phyloP scores from a whole-genome alignment of 2,329 filamentous ascomycete genomes.

The Neofusicoccum cordaticola region DNA sequence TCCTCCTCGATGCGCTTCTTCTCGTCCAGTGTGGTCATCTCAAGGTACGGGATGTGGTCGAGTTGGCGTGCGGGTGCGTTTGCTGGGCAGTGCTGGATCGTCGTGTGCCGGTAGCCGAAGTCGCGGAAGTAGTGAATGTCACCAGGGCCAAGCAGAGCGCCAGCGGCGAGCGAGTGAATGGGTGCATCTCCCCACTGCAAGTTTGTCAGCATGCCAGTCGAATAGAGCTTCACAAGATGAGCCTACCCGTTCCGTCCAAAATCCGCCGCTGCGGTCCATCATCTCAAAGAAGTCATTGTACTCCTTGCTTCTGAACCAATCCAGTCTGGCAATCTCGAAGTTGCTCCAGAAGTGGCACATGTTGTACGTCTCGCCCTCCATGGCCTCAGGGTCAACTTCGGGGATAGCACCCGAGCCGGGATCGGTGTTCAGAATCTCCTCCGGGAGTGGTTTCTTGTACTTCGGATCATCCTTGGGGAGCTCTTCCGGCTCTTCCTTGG shows the following conservation, averaged over 20 bases:
- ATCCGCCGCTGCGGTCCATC: constrained; percentile 97
- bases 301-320: constrained; percentile 95
- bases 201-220: constrained; percentile 32
- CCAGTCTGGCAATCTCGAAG: constrained; percentile 92
- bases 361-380: constrained; percentile 98
- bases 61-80: constrained; percentile 90
- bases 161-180: constrained; percentile 94
- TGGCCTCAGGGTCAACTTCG: constrained; percentile 83
- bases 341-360: constrained; percentile 99
- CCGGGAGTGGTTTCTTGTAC: constrained; percentile 67
- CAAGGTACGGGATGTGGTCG: constrained; percentile 73
- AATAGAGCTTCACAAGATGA: too few species aligned
- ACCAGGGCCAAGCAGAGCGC: constrained; percentile 72
- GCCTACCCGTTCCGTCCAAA: constrained; percentile 96
- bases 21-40: constrained; percentile 75
- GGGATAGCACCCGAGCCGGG: constrained; percentile 68
- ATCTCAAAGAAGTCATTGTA: constrained; percentile 98
- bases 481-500: constrained; percentile 54
- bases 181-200: constrained; percentile 96
- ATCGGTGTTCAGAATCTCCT: constrained; percentile 77
- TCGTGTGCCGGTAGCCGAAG: constrained; percentile 96
- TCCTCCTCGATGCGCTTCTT: constrained; percentile 88
- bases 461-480: constrained; percentile 61
- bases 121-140: constrained; percentile 99
- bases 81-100: constrained; percentile 95